Percentiles rank a stretch among this genome's conserved stretches.
These are phyloP conservation scores for Candida boleticola DNA, from an alignment of 805 yeast genomes.

Conservation along the genomic window DNA sequence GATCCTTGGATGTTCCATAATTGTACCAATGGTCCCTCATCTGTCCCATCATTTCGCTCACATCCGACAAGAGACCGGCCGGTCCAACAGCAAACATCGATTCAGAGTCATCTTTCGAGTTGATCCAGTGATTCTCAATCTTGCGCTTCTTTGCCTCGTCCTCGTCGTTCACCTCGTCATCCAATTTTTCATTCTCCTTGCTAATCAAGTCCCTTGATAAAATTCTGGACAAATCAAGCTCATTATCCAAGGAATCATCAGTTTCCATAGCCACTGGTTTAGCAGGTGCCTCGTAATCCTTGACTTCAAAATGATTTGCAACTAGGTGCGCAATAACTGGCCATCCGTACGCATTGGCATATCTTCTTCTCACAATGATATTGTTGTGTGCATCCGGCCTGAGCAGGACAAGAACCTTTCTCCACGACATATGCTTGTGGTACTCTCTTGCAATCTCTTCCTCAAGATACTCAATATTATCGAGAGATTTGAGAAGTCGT, in stretches of 20 bases:
- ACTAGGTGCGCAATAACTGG: slow-evolving; percentile 84
- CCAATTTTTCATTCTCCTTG: slow-evolving; percentile 35
- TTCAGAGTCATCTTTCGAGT: slow-evolving; percentile 37
- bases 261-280: slow-evolving; percentile 13
- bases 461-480: slow-evolving; percentile 49
- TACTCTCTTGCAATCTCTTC: slow-evolving; percentile 87
- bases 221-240: slow-evolving; percentile 20
- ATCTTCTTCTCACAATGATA: slow-evolving; percentile 82
- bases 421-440: slow-evolving; percentile 83
- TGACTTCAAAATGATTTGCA: slow-evolving; percentile 54
- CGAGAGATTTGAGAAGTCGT: slow-evolving; percentile 5
- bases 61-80: slow-evolving; percentile 65
- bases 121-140: slow-evolving; percentile 48
- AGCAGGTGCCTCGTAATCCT: slow-evolving; percentile 5
- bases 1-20: background rate
- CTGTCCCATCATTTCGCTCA: slow-evolving; percentile 55
- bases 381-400: slow-evolving; percentile 96
- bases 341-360: slow-evolving; percentile 95
- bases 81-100: slow-evolving; percentile 59
- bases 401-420: slow-evolving; percentile 82
- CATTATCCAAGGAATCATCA: slow-evolving; percentile 26
- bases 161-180: slow-evolving; percentile 15
- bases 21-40: slow-evolving; percentile 37
- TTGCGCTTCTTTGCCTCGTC: slow-evolving; percentile 16
- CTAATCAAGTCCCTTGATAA: slow-evolving; percentile 35